These are phyloP conservation scores for Alternaria alternata DNA, from an alignment of 2,329 filamentous ascomycete genomes.

Conservation along the genomic window DNA sequence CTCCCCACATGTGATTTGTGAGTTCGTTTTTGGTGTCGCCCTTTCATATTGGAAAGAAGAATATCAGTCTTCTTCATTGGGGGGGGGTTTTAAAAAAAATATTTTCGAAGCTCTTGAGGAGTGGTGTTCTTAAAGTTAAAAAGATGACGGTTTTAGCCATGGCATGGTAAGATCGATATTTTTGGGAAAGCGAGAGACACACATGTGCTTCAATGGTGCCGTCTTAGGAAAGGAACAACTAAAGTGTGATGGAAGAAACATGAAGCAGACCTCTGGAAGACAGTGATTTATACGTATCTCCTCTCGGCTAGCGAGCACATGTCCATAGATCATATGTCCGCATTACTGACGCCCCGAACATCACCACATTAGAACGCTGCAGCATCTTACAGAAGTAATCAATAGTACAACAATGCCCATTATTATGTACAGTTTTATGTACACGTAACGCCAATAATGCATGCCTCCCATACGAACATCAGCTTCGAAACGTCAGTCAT, in stretches of 20 bases:
- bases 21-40: not conserved
- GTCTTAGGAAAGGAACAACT: not conserved
- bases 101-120: no score
- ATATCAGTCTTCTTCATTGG: no score
- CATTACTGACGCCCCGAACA: not conserved
- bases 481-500: not conserved
- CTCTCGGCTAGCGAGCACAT: not conserved
- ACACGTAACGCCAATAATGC: constrained; percentile 2
- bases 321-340: no score
- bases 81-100: no score
- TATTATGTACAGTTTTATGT: constrained; percentile 4
- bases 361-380: not conserved
- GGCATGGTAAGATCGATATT: not conserved
- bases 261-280: not conserved
- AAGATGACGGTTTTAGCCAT: no score
- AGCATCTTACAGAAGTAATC: not conserved
- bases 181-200: not conserved
- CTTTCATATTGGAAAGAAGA: not conserved
- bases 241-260: no score
- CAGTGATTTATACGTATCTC: not conserved
- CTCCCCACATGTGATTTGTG: no score
- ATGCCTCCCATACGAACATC: not conserved
- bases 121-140: no score
- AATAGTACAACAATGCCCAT: constrained; percentile 1
- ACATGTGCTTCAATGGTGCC: no score